Conservation (phyloP, 2,329 filamentous ascomycete genomes). For the Stagonosporopsis tanaceti region DNA sequence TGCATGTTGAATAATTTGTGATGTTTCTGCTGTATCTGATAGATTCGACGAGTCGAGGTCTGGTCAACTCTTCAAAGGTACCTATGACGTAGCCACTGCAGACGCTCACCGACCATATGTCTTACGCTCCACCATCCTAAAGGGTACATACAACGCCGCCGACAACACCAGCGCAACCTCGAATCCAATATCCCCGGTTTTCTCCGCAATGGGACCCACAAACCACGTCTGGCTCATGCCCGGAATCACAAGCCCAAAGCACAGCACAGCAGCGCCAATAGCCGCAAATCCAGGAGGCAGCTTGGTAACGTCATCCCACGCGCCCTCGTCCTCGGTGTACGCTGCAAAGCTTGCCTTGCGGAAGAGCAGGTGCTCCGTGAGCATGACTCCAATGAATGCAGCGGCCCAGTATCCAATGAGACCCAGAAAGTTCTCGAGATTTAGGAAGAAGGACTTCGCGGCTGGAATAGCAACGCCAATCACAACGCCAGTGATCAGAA, state of each 20-base stretch:
- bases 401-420: slow-evolving; percentile 49
- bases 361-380: slow-evolving; percentile 52
- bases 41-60: background rate
- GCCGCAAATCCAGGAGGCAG: slow-evolving; percentile 54
- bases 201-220: slow-evolving; percentile 66
- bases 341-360: slow-evolving; percentile 41
- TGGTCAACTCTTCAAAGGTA: background rate
- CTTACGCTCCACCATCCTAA: slow-evolving; percentile 52
- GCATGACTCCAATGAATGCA: slow-evolving; percentile 43
- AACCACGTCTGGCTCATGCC: slow-evolving; percentile 70
- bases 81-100: background rate
- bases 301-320: slow-evolving; percentile 52
- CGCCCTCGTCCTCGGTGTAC: slow-evolving; percentile 48
- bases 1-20: background rate
- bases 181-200: slow-evolving; percentile 71
- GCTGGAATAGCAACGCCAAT: slow-evolving; percentile 67
- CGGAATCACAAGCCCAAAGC: slow-evolving; percentile 62
- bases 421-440: slow-evolving; percentile 54
- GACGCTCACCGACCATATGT: slow-evolving; percentile 26
- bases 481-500: slow-evolving; percentile 66
- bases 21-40: background rate
- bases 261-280: slow-evolving; percentile 47
- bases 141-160: slow-evolving; percentile 55
- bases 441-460: slow-evolving; percentile 64
- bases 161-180: slow-evolving; percentile 66